Evolutionary conservation across 371 early-diverging fungal genomes (phyloP).

Genomic region (Thermomucor indicae-seudaticae): DNA sequence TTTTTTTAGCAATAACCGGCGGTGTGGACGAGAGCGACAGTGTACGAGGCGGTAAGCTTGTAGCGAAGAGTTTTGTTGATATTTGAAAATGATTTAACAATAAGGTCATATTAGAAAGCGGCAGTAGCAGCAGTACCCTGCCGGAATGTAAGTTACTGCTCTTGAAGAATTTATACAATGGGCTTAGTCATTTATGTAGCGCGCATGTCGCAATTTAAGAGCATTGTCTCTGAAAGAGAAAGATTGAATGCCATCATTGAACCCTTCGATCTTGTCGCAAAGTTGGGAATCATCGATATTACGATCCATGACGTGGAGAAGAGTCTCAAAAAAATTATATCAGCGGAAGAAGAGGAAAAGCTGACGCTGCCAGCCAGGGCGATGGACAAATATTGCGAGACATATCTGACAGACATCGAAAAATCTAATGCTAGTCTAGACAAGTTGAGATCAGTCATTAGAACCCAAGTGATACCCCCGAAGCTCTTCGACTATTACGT

Average conservation of each 20-base stretch:
- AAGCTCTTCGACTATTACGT: background rate
- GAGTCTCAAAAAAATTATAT: background rate
- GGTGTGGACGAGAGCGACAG: too few species aligned
- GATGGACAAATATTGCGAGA: background rate
- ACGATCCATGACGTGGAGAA: background rate
- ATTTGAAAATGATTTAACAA: background rate
- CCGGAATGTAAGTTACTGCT: background rate
- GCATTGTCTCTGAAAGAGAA: background rate
- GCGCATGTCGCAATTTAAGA: background rate
- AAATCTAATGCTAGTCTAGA: background rate
- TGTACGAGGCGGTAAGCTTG: too few species aligned
- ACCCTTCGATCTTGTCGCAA: background rate
- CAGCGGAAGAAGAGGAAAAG: background rate
- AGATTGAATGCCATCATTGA: background rate
- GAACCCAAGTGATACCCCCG: background rate
- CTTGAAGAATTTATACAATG: background rate
- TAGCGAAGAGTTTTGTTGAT: background rate
- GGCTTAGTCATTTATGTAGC: background rate
- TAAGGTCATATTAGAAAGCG: background rate
- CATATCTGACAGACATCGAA: background rate
- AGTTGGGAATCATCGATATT: background rate
- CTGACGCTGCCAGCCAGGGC: background rate
- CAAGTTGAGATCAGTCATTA: background rate
- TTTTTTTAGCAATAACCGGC: too few species aligned
- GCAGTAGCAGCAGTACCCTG: background rate